phyloP scores from a whole-genome alignment of 2,329 filamentous ascomycete species.

The Fusarium sacchari region DNA sequence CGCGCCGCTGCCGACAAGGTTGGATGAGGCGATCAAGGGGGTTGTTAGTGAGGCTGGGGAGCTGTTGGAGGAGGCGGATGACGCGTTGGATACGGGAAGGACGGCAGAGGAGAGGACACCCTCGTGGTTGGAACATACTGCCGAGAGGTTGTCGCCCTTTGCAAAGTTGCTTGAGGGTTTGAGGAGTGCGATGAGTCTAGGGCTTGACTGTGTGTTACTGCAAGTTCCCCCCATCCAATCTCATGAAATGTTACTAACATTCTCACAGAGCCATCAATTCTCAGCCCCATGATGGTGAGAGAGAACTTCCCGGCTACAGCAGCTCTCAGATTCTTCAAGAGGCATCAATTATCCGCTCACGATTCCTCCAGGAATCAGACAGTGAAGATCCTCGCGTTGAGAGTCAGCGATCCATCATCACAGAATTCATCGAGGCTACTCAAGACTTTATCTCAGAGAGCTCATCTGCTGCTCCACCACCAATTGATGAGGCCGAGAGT shows the following conservation, averaged over 20 bases:
- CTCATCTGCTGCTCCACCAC: slow-evolving; percentile 25
- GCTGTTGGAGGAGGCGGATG: slow-evolving; percentile 38
- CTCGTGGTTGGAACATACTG: slow-evolving; percentile 39
- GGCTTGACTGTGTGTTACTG: slow-evolving; percentile 37
- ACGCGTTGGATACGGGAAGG: slow-evolving; percentile 31
- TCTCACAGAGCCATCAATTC: slow-evolving; percentile 35
- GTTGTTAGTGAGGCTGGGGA: slow-evolving; percentile 32
- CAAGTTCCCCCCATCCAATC: neutral
- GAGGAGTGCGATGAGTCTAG: slow-evolving; percentile 40
- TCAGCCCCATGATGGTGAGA: slow-evolving; percentile 25
- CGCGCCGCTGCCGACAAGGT: slow-evolving; percentile 14
- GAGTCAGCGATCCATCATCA: slow-evolving; percentile 23
- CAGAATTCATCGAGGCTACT: slow-evolving; percentile 39
- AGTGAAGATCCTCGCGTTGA: slow-evolving; percentile 36
- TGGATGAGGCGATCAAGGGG: slow-evolving; percentile 25
- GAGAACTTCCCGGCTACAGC: slow-evolving; percentile 42
- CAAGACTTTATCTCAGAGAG: slow-evolving; percentile 40
- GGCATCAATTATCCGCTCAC: slow-evolving; percentile 30
- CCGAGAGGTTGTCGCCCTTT: slow-evolving; percentile 36
- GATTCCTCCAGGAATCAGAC: slow-evolving; percentile 27
- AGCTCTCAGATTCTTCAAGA: slow-evolving; percentile 44
- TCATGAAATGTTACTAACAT: neutral
- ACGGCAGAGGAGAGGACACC: slow-evolving; percentile 19
- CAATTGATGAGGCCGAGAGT: neutral
- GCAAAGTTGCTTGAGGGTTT: slow-evolving; percentile 30